Base-by-base conservation (phyloP, 2,329 filamentous ascomycete species). In the Curvularia spicifera region DNA sequence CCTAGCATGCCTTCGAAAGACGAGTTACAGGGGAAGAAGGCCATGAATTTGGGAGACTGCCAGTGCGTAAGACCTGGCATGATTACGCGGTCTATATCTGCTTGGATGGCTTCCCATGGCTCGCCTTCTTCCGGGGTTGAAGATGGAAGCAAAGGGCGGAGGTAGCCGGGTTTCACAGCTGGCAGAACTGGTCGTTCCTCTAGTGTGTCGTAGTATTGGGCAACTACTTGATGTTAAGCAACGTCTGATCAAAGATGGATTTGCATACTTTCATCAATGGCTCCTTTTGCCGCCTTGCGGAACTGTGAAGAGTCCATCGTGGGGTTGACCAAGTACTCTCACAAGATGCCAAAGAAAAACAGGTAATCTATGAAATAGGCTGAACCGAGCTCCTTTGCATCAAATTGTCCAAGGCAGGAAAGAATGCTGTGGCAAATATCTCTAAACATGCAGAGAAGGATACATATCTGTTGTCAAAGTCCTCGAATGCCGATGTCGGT, bases 41-140 rank as follows among this genome's bases (percentile, higher is more conserved):
- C 94, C 86, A 97, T 91, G 83, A 97, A 98, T 73, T 94, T 93
- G 31, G 74, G 94, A 2, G 89, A 91, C 75, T 96, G 89, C 93
- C 94, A 98, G 79, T 97, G 94, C 0, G 94, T 97, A 53, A 98
- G 82, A 5, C 94, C 94, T 0, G 94, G 94, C 74, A 97, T 87
- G 72, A 98, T 97, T 74, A 95, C 91, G 44, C 84, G 80, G 68
- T 93, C 89, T 51, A 98, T 88, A 74, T 98, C 94, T 56, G 86
- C 83, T 69, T 92, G 90, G 71, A 98, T 97, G 51, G 86, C 82
- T 22, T 82, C 79, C 91, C 93, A 97, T 72, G 85, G 80, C 81
- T 89, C 92, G 69, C 84, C 90, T 57, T 85, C 81, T 65, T 83
- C 81, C 48, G 85, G 94, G 39, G 86, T 86, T 53, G 80, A 82